phyloP scores from a whole-genome alignment of 106 monocot species.

The Alisma plantagoaquatica region DNA sequence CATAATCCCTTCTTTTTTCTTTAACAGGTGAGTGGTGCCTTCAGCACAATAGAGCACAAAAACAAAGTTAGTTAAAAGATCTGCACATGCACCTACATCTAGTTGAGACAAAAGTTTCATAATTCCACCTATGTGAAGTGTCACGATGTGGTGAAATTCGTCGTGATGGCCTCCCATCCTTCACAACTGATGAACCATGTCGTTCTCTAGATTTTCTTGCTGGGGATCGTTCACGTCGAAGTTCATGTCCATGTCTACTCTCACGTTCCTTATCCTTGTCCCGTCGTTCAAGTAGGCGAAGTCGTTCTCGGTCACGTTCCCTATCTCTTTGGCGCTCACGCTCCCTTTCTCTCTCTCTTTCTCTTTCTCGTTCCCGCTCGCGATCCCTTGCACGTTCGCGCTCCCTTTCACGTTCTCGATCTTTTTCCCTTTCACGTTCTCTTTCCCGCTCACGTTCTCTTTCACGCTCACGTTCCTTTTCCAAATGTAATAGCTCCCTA shows the following conservation, averaged over 20 bases:
- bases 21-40: slow-evolving; percentile 94
- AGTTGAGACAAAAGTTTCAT: slow-evolving; percentile 50
- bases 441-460: slow-evolving; percentile 31
- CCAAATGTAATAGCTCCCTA: slow-evolving; percentile 45
- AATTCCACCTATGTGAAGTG: slow-evolving; percentile 78
- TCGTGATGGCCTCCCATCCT: slow-evolving; percentile 47
- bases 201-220: slow-evolving; percentile 54
- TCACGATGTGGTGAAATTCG: slow-evolving; percentile 60
- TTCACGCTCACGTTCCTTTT: slow-evolving; percentile 47
- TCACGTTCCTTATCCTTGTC: slow-evolving; percentile 48
- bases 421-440: slow-evolving; percentile 19
- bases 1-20: slow-evolving; percentile 98
- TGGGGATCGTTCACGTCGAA: slow-evolving; percentile 48
- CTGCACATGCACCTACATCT: slow-evolving; percentile 69
- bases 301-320: slow-evolving; percentile 45
- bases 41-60: slow-evolving; percentile 65
- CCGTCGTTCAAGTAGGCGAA: slow-evolving; percentile 27
- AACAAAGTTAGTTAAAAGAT: slow-evolving; percentile 61
- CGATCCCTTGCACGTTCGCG: slow-evolving; percentile 23
- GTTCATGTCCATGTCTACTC: slow-evolving; percentile 37
- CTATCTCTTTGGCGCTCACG: slow-evolving; percentile 23
- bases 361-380: slow-evolving; percentile 39
- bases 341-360: slow-evolving; percentile 15
- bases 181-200: slow-evolving; percentile 49
- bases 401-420: slow-evolving; percentile 35